Conservation (phyloP, 805 yeast genomes). For the Pichia paraexigua region DNA sequence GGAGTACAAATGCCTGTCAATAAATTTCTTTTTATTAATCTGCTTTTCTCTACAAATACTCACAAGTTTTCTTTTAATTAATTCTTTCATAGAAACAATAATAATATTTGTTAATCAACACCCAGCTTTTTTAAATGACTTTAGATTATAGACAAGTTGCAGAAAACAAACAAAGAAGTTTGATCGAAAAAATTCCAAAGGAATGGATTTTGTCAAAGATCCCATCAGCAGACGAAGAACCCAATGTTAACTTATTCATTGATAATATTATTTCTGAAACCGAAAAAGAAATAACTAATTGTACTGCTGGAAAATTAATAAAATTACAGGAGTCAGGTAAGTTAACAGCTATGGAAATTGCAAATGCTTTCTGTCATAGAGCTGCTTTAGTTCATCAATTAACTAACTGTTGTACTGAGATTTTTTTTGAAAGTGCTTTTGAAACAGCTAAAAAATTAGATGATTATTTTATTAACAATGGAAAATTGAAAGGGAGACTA, state of each 20-base stretch:
- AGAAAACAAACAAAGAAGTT: conserved; percentile 12
- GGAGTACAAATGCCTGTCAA: no score
- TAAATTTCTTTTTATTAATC: no score
- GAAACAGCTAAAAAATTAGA: conserved; percentile 34
- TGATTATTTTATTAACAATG: conserved; percentile 26
- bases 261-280: conserved; percentile 17
- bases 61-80: neutral
- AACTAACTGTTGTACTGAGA: conserved; percentile 34
- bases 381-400: conserved; percentile 36
- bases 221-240: conserved; percentile 25
- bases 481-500: conserved; percentile 33
- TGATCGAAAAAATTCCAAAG: conserved; percentile 21
- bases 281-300: conserved; percentile 19
- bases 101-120: neutral
- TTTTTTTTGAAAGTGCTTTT: conserved; percentile 35
- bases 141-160: conserved; percentile 18
- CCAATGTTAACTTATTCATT: conserved; percentile 18
- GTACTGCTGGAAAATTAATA: conserved; percentile 20
- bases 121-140: conserved; percentile 1
- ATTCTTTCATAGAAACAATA: no score
- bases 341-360: conserved; percentile 29
- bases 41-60: neutral
- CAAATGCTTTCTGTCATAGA: conserved; percentile 35
- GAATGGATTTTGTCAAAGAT: conserved; percentile 24
- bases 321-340: conserved; percentile 24